Conservation (phyloP, 208 protist species). For the Leishmania turanica region DNA sequence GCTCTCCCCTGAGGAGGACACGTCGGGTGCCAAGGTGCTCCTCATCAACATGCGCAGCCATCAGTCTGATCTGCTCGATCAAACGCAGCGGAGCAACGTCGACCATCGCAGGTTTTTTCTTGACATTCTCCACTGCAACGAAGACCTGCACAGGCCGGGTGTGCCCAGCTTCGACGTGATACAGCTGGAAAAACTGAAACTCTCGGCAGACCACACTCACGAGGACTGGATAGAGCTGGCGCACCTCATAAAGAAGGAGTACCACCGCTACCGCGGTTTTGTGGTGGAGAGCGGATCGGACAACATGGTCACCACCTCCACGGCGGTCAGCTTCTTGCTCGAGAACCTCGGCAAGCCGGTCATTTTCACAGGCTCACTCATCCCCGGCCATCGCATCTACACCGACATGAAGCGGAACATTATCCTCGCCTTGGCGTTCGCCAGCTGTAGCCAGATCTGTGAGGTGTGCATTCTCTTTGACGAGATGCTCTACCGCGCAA, state of each 20-base stretch:
- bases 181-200: conserved; percentile 55
- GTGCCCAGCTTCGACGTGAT: conserved; percentile 62
- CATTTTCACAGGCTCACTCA: conserved; percentile 96
- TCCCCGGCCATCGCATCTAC: conserved; percentile 86
- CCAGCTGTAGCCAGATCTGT: conserved; percentile 79
- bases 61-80: conserved; percentile 43
- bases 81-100: conserved; percentile 3
- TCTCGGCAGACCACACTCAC: conserved; percentile 66
- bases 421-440: conserved; percentile 84
- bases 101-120: conserved; percentile 45
- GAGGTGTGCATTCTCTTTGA: conserved; percentile 97
- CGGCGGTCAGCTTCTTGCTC: conserved; percentile 96
- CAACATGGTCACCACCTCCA: conserved; percentile 95
- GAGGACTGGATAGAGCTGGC: conserved; percentile 81
- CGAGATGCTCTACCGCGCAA: conserved; percentile 94
- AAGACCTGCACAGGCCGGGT: conserved; percentile 62
- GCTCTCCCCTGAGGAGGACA: conserved; percentile 33
- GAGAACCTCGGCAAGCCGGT: conserved; percentile 97
- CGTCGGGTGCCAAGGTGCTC: conserved; percentile 41
- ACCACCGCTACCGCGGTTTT: conserved; percentile 96
- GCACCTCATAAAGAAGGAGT: conserved; percentile 70
- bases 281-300: conserved; percentile 97
- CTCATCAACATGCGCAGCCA: conserved; percentile 72
- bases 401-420: conserved; percentile 92
- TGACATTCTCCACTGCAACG: conserved; percentile 50